Evolutionary conservation across 1,284 basidiomycete genomes (phyloP), one percentile per base, ranked within the genome.

Genomic region (Earliella scabrosa): DNA sequence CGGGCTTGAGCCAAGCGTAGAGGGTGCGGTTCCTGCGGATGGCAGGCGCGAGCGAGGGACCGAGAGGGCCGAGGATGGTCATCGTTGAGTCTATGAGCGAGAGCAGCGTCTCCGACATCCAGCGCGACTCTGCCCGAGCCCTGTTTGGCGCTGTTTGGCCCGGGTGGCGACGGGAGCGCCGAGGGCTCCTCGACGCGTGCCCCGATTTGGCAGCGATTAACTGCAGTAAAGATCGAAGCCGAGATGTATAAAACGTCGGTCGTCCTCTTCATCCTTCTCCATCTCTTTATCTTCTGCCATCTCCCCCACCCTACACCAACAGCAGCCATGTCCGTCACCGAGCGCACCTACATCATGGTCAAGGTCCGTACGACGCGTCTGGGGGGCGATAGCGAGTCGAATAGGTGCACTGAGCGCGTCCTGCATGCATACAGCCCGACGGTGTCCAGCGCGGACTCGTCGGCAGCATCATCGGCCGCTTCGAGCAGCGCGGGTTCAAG

Each of bases 401-500:
- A 44, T 35, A 36, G 5, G n/a, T 13, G 29, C 29, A 31, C 48
- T 53, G 23, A 56, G 29, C 47, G 32, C 47, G 52, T 53, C 32
- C 49, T 41, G 39, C 41, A 20, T 21, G 32, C n/a, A 10, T 71
- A 62, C 71, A 97, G 94, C 95, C 95, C 70, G 95, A 98, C 79
- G 95, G 95, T 75, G 96, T 98, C 81, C 93, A 97, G 80, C 92
- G 95, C 69, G 88, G 87, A 66, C 91, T 98, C 79, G 85, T 97
- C 73, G 95, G 96, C 73, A 90, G 95, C 78, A 95, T 97, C 85
- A 91, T 95, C 74, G 68, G 80, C 71, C 87, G 95, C 68, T 98
- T 98, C 78, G 95, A 98, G 84, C 86, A 90, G 80, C 93, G 95
- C 66, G 96, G 95, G 68, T 97, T 88, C 88, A 96, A 97, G 82